phyloP scores from a whole-genome alignment of 2,329 filamentous ascomycete genomes.

The Colletotrichum paranaense region DNA sequence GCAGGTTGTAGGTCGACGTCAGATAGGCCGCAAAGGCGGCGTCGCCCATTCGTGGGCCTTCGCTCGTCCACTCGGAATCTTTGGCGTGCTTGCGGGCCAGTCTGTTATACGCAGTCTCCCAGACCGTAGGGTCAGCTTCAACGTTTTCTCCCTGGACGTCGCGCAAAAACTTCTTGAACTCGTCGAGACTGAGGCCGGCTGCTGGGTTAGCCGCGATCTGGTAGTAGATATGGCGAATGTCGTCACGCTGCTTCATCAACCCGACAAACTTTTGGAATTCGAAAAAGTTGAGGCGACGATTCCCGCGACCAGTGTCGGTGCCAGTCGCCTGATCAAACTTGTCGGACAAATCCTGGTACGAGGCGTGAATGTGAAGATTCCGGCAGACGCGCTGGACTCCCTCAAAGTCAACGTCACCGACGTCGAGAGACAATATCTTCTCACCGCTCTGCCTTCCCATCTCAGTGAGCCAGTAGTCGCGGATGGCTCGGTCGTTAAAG shows the following conservation, averaged over 20 bases:
- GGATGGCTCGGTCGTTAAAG: constrained; percentile 84
- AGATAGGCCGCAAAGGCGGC: constrained; percentile 83
- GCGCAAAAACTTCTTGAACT: constrained; percentile 82
- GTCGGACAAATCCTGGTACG: constrained; percentile 73
- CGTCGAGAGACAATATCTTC: constrained; percentile 60
- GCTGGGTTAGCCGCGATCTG: constrained; percentile 68
- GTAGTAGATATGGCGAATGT: constrained; percentile 81
- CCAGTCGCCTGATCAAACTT: constrained; percentile 81
- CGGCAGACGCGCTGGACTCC: constrained; percentile 88
- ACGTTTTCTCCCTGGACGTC: constrained; percentile 82
- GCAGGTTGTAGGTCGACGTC: constrained; percentile 78
- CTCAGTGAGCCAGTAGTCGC: constrained; percentile 86
- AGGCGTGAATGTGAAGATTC: constrained; percentile 91
- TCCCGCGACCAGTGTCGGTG: constrained; percentile 57
- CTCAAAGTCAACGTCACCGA: constrained; percentile 79
- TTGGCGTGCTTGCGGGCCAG: constrained; percentile 69
- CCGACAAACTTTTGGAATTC: constrained; percentile 89
- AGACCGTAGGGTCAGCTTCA: constrained; percentile 70
- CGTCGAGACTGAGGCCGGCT: constrained; percentile 74
- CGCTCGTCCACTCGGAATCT: constrained; percentile 52
- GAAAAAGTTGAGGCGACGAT: constrained; percentile 74
- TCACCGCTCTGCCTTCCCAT: constrained; percentile 74
- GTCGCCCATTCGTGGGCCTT: constrained; percentile 71
- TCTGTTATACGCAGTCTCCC: constrained; percentile 79
- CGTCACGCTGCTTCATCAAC: constrained; percentile 84